These are phyloP conservation scores for Podospora sp. DNA, from an alignment of 495 filamentous ascomycete species.

Conservation along the genomic window DNA sequence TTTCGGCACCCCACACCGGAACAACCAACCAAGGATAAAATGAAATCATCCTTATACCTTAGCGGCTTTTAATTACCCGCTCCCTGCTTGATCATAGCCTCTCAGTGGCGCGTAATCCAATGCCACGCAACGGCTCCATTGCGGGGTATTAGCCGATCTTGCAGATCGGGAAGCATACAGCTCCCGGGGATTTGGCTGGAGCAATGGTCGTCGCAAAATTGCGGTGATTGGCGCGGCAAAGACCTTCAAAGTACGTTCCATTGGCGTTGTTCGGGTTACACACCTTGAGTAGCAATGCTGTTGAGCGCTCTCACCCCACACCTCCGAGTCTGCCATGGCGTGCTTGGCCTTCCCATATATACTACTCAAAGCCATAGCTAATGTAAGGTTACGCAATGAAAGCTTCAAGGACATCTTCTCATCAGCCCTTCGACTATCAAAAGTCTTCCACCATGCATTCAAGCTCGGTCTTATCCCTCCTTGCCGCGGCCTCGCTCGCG, in stretches of 20 bases:
- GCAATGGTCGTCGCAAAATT: not conserved
- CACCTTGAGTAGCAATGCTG: not conserved
- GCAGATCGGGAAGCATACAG: slow-evolving; percentile 9
- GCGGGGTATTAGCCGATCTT: slow-evolving; percentile 15
- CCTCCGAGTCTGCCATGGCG: not conserved
- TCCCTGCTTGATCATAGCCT: too few relatives aligned
- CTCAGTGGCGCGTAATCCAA: not conserved
- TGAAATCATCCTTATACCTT: too few relatives aligned
- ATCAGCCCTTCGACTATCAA: not conserved
- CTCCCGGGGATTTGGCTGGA: slow-evolving; percentile 5
- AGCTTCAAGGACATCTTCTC: slow-evolving; percentile 7
- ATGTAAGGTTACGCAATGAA: too few relatives aligned
- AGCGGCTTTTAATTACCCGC: slow-evolving; percentile 15
- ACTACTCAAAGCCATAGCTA: slow-evolving; percentile 10
- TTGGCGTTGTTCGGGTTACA: not conserved
- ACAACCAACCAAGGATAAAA: too few relatives aligned
- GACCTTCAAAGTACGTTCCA: slow-evolving; percentile 4
- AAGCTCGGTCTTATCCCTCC: slow-evolving; percentile 3
- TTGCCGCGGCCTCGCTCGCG: slow-evolving; percentile 9
- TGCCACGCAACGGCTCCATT: slow-evolving; percentile 1
- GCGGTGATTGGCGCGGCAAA: slow-evolving; percentile 16
- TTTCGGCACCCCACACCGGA: too few relatives aligned
- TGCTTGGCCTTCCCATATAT: slow-evolving; percentile 11
- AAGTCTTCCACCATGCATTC: slow-evolving; percentile 7
- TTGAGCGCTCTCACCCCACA: too few relatives aligned